Percentiles rank a stretch among this genome's conserved stretches.
Conservation (phyloP, 2,329 filamentous ascomycete species). For the Ophiobolus disseminans region DNA sequence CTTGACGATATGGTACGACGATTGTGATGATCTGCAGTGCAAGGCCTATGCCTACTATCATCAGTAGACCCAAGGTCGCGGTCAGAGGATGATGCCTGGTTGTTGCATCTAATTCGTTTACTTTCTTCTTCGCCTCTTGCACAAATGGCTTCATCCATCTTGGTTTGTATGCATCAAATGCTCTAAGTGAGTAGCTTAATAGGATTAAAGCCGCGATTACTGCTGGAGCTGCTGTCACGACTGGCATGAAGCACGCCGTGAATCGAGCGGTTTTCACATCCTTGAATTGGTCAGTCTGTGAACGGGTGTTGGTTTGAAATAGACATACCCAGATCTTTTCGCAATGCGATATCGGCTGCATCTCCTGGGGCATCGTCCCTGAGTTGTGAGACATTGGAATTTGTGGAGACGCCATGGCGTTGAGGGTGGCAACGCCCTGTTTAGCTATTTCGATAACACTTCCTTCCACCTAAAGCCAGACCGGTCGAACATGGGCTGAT, state of each 20-base stretch:
- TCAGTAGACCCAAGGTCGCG: conserved; percentile 34
- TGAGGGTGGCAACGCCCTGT: conserved; percentile 1
- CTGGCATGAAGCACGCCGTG: conserved; percentile 50
- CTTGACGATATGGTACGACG: conserved; percentile 25
- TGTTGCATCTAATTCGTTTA: conserved; percentile 41
- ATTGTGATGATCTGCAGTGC: conserved; percentile 33
- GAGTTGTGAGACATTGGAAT: conserved; percentile 23
- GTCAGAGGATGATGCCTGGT: conserved; percentile 35
- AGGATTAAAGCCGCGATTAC: conserved; percentile 48
- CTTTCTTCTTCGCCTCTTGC: conserved; percentile 33
- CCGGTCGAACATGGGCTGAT: conserved; percentile 15
- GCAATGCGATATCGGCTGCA: conserved; percentile 32
- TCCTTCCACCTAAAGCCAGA: conserved; percentile 31
- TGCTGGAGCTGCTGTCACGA: conserved; percentile 48
- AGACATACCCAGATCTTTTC: conserved; percentile 34
- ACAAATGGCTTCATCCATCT: conserved; percentile 62
- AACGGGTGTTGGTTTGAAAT: background rate
- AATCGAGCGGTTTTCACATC: conserved; percentile 49
- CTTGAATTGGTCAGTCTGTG: conserved; percentile 35
- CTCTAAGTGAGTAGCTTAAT: conserved; percentile 42
- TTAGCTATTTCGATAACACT: conserved; percentile 20
- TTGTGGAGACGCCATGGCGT: conserved; percentile 36
- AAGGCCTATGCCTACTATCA: conserved; percentile 35
- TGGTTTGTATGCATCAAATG: conserved; percentile 50
- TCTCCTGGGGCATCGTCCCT: conserved; percentile 11